phyloP scores from a whole-genome alignment of 345 rosid genomes.

The Populus nigra region DNA sequence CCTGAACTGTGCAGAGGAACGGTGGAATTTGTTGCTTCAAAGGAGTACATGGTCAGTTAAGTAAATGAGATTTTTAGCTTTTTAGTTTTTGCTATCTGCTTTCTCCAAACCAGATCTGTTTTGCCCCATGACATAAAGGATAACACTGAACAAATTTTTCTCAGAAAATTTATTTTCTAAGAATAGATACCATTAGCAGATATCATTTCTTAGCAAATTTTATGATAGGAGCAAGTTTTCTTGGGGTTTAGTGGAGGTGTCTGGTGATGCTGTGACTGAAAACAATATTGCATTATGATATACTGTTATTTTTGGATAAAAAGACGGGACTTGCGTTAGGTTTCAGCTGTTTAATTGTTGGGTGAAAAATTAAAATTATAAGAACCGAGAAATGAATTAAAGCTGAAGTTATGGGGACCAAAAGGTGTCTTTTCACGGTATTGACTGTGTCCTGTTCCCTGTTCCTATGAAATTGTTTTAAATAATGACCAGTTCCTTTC shows the following conservation, averaged over 20 bases:
- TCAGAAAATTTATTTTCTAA: too few relatives aligned
- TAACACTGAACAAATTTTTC: not conserved
- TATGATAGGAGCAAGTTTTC: too few relatives aligned
- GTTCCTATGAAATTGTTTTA: not conserved
- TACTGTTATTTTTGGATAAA: too few relatives aligned
- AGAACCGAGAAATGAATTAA: too few relatives aligned
- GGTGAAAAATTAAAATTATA: too few relatives aligned
- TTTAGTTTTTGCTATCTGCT: not conserved
- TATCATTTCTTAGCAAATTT: not conserved
- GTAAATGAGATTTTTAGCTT: not conserved
- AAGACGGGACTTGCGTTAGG: too few relatives aligned
- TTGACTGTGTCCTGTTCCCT: not conserved
- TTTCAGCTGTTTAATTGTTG: too few relatives aligned
- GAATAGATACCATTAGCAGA: too few relatives aligned
- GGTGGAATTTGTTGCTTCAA: slow-evolving; percentile 81
- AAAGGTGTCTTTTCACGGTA: not conserved
- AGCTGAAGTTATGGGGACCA: too few relatives aligned
- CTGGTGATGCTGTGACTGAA: too few relatives aligned
- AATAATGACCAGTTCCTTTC: slow-evolving; percentile 13
- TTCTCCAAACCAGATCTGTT: not conserved
- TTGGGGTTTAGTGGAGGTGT: too few relatives aligned
- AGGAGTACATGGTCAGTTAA: slow-evolving; percentile 79
- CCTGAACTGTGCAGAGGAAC: slow-evolving; percentile 83
- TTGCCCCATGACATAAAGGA: not conserved
- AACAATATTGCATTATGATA: too few relatives aligned